phyloP scores from a whole-genome alignment of 2,329 filamentous ascomycete genomes.

The Aspergillus latus region DNA sequence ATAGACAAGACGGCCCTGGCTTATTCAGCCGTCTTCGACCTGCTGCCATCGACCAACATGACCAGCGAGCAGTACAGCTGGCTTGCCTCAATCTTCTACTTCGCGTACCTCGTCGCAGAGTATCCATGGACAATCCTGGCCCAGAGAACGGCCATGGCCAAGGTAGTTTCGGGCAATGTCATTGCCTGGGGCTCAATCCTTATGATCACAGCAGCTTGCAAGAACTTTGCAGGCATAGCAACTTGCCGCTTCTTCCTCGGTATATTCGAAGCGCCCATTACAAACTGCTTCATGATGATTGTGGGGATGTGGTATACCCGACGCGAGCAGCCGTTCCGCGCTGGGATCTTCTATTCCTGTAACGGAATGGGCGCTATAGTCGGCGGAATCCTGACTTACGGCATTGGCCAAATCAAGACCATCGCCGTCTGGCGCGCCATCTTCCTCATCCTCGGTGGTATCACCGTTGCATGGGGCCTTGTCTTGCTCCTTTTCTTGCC shows the following conservation, averaged over 20 bases:
- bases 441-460: constrained; percentile 47
- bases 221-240: constrained; percentile 46
- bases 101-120: constrained; percentile 49
- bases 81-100: constrained; percentile 58
- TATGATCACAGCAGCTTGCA: constrained; percentile 45
- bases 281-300: constrained; percentile 53
- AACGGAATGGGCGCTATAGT: constrained; percentile 42
- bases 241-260: constrained; percentile 50
- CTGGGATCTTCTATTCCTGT: constrained; percentile 46
- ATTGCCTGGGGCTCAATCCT: constrained; percentile 48
- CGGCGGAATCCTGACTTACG: constrained; percentile 31
- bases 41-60: constrained; percentile 53
- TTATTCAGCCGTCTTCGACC: constrained; percentile 58
- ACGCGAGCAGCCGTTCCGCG: constrained; percentile 49
- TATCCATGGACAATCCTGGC: constrained; percentile 43
- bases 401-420: constrained; percentile 42
- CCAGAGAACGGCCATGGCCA: constrained; percentile 27
- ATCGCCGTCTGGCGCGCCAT: constrained; percentile 49
- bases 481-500: constrained; percentile 46
- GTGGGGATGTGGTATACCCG: constrained; percentile 53
- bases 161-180: constrained; percentile 19
- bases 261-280: constrained; percentile 50
- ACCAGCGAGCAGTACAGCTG: constrained; percentile 48
- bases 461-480: constrained; percentile 46
- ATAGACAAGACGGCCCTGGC: constrained; percentile 57